Percentiles rank a stretch among this genome's conserved stretches.
phyloP scores from a whole-genome alignment of 2,329 filamentous ascomycete genomes.

The Neoscytalidium dimidiatum region DNA sequence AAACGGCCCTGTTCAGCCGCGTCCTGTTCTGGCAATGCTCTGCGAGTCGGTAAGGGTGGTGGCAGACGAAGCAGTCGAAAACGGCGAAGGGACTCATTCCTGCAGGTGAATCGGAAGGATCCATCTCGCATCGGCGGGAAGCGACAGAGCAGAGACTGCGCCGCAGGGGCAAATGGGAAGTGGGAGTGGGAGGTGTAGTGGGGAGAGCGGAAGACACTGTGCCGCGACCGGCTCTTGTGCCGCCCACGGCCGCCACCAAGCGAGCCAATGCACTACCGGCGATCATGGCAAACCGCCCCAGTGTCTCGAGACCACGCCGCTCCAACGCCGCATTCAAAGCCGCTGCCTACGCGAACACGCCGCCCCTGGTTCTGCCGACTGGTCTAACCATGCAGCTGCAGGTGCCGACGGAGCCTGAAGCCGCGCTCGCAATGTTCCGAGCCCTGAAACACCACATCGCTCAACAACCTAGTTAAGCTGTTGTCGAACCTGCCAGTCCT shows the following conservation, averaged over 20 bases:
- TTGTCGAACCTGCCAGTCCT: neutral
- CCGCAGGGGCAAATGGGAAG: constrained; percentile 1
- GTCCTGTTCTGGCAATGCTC: neutral
- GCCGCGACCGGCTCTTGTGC: neutral
- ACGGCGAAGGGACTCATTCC: neutral
- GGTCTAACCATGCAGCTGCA: neutral
- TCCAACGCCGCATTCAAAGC: neutral
- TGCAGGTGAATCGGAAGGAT: neutral
- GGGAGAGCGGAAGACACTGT: neutral
- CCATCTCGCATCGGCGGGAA: neutral
- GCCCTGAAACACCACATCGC: neutral
- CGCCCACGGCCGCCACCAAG: neutral
- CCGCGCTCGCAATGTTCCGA: neutral
- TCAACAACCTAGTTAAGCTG: neutral
- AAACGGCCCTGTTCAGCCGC: neutral
- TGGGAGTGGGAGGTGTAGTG: no score
- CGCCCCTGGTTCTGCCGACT: neutral
- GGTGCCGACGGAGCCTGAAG: neutral
- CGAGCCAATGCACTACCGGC: neutral
- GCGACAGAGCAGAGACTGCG: neutral
- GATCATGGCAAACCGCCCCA: neutral
- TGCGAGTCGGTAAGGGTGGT: neutral
- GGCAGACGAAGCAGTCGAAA: neutral
- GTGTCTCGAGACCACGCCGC: neutral
- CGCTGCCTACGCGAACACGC: neutral